Evolutionary conservation across 192 early-diverging fungal species (phyloP), one percentile per base, ranked within the genome.

Genomic region (Coemansia sp.): DNA sequence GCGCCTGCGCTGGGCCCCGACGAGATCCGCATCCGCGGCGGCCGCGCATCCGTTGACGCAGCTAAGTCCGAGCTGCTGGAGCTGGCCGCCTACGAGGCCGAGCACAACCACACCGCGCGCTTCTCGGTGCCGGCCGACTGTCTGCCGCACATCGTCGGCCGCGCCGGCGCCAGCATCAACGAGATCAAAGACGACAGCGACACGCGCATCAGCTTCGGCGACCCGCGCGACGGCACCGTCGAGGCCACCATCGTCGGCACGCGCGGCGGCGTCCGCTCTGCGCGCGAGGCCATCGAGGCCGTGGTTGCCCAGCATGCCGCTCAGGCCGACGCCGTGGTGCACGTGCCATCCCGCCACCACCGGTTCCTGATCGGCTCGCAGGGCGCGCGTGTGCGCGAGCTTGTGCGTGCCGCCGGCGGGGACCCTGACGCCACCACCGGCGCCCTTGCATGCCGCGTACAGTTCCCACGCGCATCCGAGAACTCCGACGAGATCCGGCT

Each of bases 41-140:
- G 90, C 42, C 92, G 91, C 74, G 88, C 86, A 72, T 94, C 92
- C 61, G 92, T 94, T 49, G 84, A 85, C 8, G 74, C 79, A 22
- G 93, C 93, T 58, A 92, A 93, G 84, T 79, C 77, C 39, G 94
- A 95, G 77, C 84, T 99, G 43, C 64, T 94, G 67, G 90, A 93
- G 62, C 83, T 93, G 22, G 87, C 91, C 15, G 92, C 93, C 26
- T 88, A 94, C 66, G 94, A 99, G 74, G 80, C 82, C 45, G 92
- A 92, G 68, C 86, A 92, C 78, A 85, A 76, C 76, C 89, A 90
- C 62, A 85, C 84, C 0, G 68, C 84, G 37, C 87, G 78, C 26
- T 90, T 96, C 72, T 66, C 55, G 0, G 81, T 96, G 39, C 89
- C 93, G 6, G 84, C 84, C 16, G 71, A 82, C 32, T 72, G 73